A percentile compares a stretch with the other conserved stretches of the same genome.
Conservation (phyloP, 176 grass and related monocot genomes). For the Guadua angustifolia region DNA sequence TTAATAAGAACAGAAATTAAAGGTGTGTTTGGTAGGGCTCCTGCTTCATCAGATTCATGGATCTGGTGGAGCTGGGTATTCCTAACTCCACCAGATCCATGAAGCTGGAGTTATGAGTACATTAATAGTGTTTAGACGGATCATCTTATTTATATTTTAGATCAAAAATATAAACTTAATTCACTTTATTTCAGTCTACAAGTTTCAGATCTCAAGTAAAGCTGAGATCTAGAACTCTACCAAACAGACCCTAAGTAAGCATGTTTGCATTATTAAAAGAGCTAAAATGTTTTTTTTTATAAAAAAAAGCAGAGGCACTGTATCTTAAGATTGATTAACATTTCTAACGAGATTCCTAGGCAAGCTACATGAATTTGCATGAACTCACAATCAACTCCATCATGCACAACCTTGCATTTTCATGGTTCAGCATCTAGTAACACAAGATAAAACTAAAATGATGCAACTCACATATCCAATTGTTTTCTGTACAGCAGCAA, state of each 20-base stretch:
- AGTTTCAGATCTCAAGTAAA: no score
- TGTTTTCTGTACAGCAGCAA: slow-evolving; percentile 86
- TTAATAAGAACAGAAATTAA: background rate
- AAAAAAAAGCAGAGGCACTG: background rate
- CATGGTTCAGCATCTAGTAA: slow-evolving; percentile 22
- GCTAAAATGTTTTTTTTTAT: background rate
- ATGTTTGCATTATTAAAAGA: slow-evolving; percentile 3
- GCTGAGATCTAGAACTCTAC: no score
- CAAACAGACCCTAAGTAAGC: no score
- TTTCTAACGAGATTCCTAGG: background rate
- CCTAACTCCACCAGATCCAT: no score
- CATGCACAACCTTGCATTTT: slow-evolving; percentile 20
- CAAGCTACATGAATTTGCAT: background rate
- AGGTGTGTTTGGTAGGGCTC: no score
- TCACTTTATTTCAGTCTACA: no score
- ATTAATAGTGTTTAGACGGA: no score
- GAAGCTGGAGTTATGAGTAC: no score
- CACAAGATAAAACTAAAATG: slow-evolving; percentile 21
- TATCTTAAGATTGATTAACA: background rate
- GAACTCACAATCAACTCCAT: slow-evolving; percentile 21
- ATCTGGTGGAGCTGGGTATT: no score
- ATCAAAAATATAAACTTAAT: no score
- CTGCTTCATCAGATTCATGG: no score
- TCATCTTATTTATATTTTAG: no score
- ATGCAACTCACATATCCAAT: slow-evolving; percentile 87